These are phyloP conservation scores for Saprolegnia parasitica DNA, from an alignment of 352 stramenopile species.

Conservation along the genomic window DNA sequence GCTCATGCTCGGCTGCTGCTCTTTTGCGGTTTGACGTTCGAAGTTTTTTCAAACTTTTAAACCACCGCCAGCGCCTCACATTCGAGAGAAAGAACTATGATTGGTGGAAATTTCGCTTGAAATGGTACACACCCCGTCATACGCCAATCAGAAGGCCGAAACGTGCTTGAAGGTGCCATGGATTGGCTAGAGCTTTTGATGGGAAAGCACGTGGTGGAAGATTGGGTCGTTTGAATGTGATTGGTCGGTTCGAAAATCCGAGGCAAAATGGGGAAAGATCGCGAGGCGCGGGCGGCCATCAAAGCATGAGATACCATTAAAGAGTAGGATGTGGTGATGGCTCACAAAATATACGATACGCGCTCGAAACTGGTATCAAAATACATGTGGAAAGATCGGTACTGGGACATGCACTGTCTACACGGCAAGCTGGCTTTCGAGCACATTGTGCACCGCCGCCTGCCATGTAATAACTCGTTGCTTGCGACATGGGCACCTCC, in stretches of 20 bases:
- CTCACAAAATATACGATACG: no score
- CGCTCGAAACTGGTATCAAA: no score
- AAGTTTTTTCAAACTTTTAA: background rate
- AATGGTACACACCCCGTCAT: background rate
- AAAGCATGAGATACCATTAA: background rate
- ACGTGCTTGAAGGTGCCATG: background rate
- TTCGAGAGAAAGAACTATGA: background rate
- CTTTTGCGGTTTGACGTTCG: constrained; percentile 22
- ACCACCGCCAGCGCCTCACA: background rate
- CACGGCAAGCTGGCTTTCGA: no score
- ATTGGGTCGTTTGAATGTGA: background rate
- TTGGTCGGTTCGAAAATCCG: background rate
- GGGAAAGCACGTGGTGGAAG: background rate
- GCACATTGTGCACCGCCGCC: no score
- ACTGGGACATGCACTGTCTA: no score
- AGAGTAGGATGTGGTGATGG: no score
- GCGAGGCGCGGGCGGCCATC: background rate
- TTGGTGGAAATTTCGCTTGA: constrained; percentile 6
- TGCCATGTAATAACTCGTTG: no score
- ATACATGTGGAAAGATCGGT: no score
- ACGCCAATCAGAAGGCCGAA: constrained; percentile 16
- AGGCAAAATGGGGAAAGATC: background rate
- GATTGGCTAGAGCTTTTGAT: background rate
- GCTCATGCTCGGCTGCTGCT: constrained; percentile 18
- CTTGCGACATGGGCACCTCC: no score